These are phyloP conservation scores for Hyphodiscus sp. DNA, from an alignment of 2,329 filamentous ascomycete species.

Conservation along the genomic window DNA sequence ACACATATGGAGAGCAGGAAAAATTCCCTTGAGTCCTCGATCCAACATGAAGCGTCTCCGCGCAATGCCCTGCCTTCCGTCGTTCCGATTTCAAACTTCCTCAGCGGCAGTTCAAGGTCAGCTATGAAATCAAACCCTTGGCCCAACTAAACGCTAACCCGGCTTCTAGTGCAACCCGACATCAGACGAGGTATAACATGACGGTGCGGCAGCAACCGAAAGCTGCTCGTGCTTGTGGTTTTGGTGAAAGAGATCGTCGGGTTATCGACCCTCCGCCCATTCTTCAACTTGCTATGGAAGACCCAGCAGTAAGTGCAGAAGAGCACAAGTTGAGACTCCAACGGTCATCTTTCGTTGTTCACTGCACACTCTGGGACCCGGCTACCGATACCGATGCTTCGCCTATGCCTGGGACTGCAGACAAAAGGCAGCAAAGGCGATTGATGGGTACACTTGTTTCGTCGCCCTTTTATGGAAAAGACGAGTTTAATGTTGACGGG, in stretches of 20 bases:
- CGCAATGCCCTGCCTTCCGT: neutral
- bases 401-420: constrained; percentile 52
- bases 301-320: constrained; percentile 46
- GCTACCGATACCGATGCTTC: constrained; percentile 61
- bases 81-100: neutral
- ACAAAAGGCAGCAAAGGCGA: constrained; percentile 64
- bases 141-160: neutral
- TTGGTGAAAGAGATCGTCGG: constrained; percentile 73
- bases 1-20: neutral
- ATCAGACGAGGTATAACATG: neutral
- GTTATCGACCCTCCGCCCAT: constrained; percentile 83
- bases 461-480: constrained; percentile 68
- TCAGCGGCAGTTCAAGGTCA: neutral
- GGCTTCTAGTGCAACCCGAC: neutral
- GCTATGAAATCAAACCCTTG: neutral
- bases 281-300: constrained; percentile 62
- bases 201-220: constrained; percentile 62
- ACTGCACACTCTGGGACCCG: constrained; percentile 71
- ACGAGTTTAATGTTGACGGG: constrained; percentile 66
- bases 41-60: neutral
- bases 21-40: neutral
- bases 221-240: constrained; percentile 74
- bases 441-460: constrained; percentile 76
- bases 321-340: constrained; percentile 47
- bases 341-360: constrained; percentile 63